A percentile compares a stretch with the other conserved stretches of the same genome.
These are phyloP conservation scores for Penicillium salamii DNA, from an alignment of 495 filamentous ascomycete genomes.

Conservation along the genomic window DNA sequence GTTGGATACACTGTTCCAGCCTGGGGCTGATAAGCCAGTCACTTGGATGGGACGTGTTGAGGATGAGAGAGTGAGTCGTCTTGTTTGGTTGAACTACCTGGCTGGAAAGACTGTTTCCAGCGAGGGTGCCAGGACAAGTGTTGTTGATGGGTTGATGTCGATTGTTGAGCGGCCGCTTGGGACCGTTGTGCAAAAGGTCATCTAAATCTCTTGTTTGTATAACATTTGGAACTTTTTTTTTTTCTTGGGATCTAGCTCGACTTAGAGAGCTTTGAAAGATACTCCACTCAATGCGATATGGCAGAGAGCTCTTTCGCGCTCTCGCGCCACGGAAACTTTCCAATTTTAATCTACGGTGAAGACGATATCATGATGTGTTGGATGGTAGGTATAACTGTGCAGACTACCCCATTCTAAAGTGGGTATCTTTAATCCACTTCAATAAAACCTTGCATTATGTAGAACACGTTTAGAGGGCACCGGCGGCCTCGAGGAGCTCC, in stretches of 20 bases:
- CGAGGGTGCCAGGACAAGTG: constrained; percentile 72
- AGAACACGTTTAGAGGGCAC: constrained; percentile 51
- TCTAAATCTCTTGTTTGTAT: constrained; percentile 26
- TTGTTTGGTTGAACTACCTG: constrained; percentile 88
- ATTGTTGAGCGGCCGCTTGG: constrained; percentile 88
- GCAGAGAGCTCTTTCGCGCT: neutral
- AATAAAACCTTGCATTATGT: neutral
- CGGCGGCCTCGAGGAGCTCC: constrained; percentile 60
- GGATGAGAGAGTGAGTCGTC: constrained; percentile 76
- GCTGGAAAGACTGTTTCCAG: constrained; percentile 84
- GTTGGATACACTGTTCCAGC: constrained; percentile 67
- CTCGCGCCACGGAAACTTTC: neutral
- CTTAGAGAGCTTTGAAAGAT: neutral
- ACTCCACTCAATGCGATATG: constrained; percentile 5
- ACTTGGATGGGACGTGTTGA: constrained; percentile 61
- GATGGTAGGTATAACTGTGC: neutral
- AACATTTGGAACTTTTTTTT: neutral
- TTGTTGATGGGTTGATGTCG: constrained; percentile 83
- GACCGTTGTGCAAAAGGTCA: constrained; percentile 73
- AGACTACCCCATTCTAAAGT: neutral
- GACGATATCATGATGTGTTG: neutral
- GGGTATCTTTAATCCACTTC: neutral
- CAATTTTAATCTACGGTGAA: constrained; percentile 1
- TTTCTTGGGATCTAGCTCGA: neutral
- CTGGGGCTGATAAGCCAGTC: constrained; percentile 36